Evolutionary conservation across 768 basidiomycete species (phyloP).

Genomic region (Boletales sp.): DNA sequence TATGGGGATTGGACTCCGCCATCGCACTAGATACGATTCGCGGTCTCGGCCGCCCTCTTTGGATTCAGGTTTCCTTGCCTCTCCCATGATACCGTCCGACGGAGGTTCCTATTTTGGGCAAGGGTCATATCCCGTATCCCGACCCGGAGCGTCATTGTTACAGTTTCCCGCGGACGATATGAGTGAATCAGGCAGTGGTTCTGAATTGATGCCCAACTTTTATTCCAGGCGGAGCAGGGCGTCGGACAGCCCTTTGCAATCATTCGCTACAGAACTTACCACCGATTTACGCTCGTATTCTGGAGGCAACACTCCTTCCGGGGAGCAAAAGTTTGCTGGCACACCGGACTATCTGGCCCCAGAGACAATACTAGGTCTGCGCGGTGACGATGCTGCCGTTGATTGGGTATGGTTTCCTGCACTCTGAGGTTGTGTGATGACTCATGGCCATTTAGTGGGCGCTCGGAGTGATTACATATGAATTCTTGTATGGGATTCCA

Average conservation of each 20-base stretch:
- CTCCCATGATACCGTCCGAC: slow-evolving; percentile 65
- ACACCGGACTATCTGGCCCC: slow-evolving; percentile 98
- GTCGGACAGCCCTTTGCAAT: slow-evolving; percentile 76
- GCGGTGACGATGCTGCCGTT: slow-evolving; percentile 91
- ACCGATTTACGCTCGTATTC: slow-evolving; percentile 77
- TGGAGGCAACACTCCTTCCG: slow-evolving; percentile 61
- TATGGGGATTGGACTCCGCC: slow-evolving; percentile 41
- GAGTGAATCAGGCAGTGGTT: slow-evolving; percentile 81
- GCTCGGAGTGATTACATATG: slow-evolving; percentile 95
- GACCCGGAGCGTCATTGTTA: slow-evolving; percentile 63
- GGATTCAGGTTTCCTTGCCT: slow-evolving; percentile 76
- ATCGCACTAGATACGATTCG: slow-evolving; percentile 58
- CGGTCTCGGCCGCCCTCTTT: slow-evolving; percentile 80
- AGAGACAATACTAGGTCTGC: slow-evolving; percentile 91
- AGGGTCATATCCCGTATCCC: slow-evolving; percentile 56
- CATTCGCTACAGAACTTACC: slow-evolving; percentile 82
- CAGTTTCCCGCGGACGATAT: slow-evolving; percentile 72
- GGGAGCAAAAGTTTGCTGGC: slow-evolving; percentile 93
- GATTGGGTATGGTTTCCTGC: slow-evolving; percentile 76
- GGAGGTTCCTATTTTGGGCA: slow-evolving; percentile 82
- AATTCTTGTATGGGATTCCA: slow-evolving; percentile 94
- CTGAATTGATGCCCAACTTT: slow-evolving; percentile 65
- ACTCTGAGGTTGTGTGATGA: slow-evolving; percentile 5
- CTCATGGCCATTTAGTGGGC: slow-evolving; percentile 73
- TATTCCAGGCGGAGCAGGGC: slow-evolving; percentile 51